A percentile compares a stretch with the other conserved stretches of the same genome.
phyloP scores from a whole-genome alignment of 2,329 filamentous ascomycete species.

The Colletotrichum truncatum region DNA sequence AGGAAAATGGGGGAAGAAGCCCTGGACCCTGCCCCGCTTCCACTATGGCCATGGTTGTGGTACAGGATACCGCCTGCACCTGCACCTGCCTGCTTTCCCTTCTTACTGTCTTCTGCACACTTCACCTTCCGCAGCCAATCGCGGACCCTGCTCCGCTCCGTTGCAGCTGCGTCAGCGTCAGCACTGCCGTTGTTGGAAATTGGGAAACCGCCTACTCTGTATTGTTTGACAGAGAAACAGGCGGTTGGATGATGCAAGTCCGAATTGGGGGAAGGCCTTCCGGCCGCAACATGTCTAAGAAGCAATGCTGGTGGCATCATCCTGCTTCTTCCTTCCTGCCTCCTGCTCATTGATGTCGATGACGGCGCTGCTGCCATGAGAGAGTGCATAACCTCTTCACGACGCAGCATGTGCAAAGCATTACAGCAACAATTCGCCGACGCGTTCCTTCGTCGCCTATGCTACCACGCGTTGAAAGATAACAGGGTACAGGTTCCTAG shows the following conservation, averaged over 20 bases:
- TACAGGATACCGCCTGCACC: not conserved
- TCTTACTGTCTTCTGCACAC: not conserved
- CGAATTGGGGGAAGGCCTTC: not conserved
- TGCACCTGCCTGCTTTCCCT: not conserved
- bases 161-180: not conserved
- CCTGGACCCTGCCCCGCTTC: slow-evolving; percentile 16
- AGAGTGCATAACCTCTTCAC: too few species aligned
- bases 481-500: too few species aligned
- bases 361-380: too few species aligned
- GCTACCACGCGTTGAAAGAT: too few species aligned
- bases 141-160: not conserved
- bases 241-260: not conserved
- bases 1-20: not conserved
- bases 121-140: not conserved
- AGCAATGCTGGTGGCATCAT: not conserved
- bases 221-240: not conserved
- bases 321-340: not conserved
- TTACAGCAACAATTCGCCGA: too few species aligned
- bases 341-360: too few species aligned
- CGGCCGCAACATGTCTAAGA: not conserved
- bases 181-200: not conserved
- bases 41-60: not conserved
- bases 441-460: too few species aligned
- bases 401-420: too few species aligned
- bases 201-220: not conserved